Conservation (phyloP, 768 basidiomycete species). For the Hypsizygus marmoreus region DNA sequence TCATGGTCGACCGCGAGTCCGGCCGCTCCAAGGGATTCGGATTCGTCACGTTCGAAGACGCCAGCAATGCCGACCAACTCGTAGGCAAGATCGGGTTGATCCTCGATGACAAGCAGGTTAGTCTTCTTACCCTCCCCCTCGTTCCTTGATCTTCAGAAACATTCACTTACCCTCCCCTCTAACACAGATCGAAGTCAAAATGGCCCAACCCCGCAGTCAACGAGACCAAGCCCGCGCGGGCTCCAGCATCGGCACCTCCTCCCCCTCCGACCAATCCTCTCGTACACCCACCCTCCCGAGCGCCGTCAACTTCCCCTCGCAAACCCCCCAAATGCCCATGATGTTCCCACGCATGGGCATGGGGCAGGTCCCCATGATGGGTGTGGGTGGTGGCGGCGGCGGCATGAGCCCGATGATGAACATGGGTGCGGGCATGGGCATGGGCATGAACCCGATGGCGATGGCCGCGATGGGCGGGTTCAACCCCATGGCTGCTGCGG, state of each 20-base stretch:
- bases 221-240: slow-evolving; percentile 52
- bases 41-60: slow-evolving; percentile 80
- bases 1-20: slow-evolving; percentile 83
- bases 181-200: slow-evolving; percentile 87
- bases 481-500: slow-evolving; percentile 31
- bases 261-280: slow-evolving; percentile 26
- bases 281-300: slow-evolving; percentile 36
- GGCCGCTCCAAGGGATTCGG: slow-evolving; percentile 81
- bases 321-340: slow-evolving; percentile 51
- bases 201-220: slow-evolving; percentile 72
- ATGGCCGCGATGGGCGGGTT: slow-evolving; percentile 48
- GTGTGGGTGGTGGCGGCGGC: too few species aligned
- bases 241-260: slow-evolving; percentile 21
- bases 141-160: neutral
- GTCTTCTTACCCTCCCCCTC: slow-evolving; percentile 16
- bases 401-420: slow-evolving; percentile 38
- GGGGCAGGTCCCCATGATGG: slow-evolving; percentile 48
- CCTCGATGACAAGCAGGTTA: slow-evolving; percentile 76
- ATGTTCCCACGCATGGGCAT: slow-evolving; percentile 60
- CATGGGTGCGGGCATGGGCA: slow-evolving; percentile 36
- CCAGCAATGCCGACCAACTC: slow-evolving; percentile 62
- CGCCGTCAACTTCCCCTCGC: too few species aligned
- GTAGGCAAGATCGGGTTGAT: slow-evolving; percentile 68
- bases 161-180: too few species aligned
- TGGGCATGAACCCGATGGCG: slow-evolving; percentile 52